These are phyloP conservation scores for Backusella morwellensis DNA, from an alignment of 192 early-diverging fungal species.

Conservation along the genomic window DNA sequence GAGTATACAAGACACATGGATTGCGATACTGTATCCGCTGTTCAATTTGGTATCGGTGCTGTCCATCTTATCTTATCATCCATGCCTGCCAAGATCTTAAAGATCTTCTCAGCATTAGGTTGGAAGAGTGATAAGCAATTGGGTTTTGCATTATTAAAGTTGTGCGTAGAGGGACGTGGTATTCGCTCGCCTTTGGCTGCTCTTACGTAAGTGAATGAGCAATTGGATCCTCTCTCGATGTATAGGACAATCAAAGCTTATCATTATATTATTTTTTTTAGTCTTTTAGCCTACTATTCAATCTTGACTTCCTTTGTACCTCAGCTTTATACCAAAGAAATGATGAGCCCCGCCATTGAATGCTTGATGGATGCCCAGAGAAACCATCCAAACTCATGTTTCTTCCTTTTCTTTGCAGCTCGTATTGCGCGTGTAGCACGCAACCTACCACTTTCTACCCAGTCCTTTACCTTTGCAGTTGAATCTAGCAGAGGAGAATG, in stretches of 20 bases:
- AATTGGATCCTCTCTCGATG: too few relatives aligned
- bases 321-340: conserved; percentile 40
- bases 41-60: conserved; percentile 50
- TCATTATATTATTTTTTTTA: neutral
- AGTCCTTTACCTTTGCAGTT: conserved; percentile 32
- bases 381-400: conserved; percentile 48
- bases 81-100: conserved; percentile 29
- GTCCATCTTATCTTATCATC: conserved; percentile 34
- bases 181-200: conserved; percentile 54
- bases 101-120: conserved; percentile 49
- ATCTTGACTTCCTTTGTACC: conserved; percentile 54
- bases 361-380: conserved; percentile 48
- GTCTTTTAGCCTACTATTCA: conserved; percentile 47
- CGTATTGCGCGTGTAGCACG: conserved; percentile 41
- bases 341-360: conserved; percentile 37
- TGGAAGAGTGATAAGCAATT: conserved; percentile 53
- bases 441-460: conserved; percentile 33
- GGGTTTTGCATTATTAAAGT: conserved; percentile 49
- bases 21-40: conserved; percentile 49
- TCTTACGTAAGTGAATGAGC: conserved; percentile 41
- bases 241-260: neutral
- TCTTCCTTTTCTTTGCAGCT: conserved; percentile 53
- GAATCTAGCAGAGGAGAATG: conserved; percentile 37
- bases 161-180: conserved; percentile 45
- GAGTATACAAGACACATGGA: conserved; percentile 46